phyloP scores from a whole-genome alignment of 1,139 yeast species.

The Pichia sp. region DNA sequence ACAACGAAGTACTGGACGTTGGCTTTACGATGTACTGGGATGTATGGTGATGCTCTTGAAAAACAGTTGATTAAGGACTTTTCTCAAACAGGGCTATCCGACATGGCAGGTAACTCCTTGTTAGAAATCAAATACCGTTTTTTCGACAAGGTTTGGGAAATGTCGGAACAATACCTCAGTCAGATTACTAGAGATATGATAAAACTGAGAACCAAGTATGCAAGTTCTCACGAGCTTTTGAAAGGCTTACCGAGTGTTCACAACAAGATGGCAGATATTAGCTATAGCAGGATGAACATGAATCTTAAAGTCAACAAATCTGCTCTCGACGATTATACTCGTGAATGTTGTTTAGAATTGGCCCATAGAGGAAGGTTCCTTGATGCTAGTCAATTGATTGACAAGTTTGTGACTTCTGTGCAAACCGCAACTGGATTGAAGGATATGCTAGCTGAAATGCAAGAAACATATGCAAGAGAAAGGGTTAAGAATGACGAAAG shows the following conservation, averaged over 20 bases:
- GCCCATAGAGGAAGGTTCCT: conserved; percentile 24
- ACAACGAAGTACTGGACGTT: conserved; percentile 27
- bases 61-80: conserved; percentile 21
- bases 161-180: conserved; percentile 18
- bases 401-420: conserved; percentile 19
- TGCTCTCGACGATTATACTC: conserved; percentile 24
- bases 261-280: conserved; percentile 11
- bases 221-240: conserved; percentile 25
- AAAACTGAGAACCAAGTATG: conserved; percentile 21
- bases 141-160: conserved; percentile 18
- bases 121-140: conserved; percentile 13
- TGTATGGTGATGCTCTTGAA: conserved; percentile 23
- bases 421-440: conserved; percentile 15
- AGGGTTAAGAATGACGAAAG: conserved; percentile 13
- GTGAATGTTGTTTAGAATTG: conserved; percentile 26
- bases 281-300: conserved; percentile 16
- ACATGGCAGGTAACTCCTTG: conserved; percentile 6
- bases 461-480: conserved; percentile 20
- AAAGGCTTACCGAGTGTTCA: conserved; percentile 23
- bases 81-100: conserved; percentile 10
- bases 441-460: conserved; percentile 16
- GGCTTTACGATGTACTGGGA: conserved; percentile 25
- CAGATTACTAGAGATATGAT: conserved; percentile 24
- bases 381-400: conserved; percentile 29
- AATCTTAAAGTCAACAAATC: conserved; percentile 23